Evolutionary conservation across 768 basidiomycete genomes (phyloP).

Genomic region (Lepiota brunneoincarnata): DNA sequence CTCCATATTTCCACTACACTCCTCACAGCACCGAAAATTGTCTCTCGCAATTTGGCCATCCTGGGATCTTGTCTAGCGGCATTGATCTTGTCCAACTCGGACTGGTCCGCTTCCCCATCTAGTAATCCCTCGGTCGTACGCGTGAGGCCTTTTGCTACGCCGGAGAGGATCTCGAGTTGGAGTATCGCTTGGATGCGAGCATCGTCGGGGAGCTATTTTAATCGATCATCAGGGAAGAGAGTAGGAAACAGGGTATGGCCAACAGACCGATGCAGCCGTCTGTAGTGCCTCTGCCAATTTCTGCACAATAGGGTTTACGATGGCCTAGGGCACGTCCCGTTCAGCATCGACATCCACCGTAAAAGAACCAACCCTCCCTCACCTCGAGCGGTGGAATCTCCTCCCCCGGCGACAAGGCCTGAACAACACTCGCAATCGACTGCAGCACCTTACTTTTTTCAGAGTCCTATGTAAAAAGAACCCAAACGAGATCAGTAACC

Average conservation of each 20-base stretch:
- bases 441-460: conserved; percentile 91
- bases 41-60: conserved; percentile 62
- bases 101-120: conserved; percentile 53
- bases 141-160: conserved; percentile 85
- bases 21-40: conserved; percentile 57
- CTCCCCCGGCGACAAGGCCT: conserved; percentile 78
- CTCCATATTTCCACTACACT: conserved; percentile 74
- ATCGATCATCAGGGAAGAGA: not conserved
- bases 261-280: conserved; percentile 48
- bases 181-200: conserved; percentile 62
- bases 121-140: conserved; percentile 67
- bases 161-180: conserved; percentile 78
- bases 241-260: not conserved
- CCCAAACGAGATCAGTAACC: not conserved
- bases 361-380: conserved; percentile 12
- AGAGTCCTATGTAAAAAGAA: conserved; percentile 48
- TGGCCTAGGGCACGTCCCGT: conserved; percentile 45
- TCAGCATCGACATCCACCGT: not conserved
- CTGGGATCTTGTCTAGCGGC: conserved; percentile 62
- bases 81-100: conserved; percentile 53
- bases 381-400: conserved; percentile 79
- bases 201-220: conserved; percentile 64
- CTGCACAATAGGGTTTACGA: conserved; percentile 72
- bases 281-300: conserved; percentile 64
- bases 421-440: conserved; percentile 90